Evolutionary conservation across 129 eudicot genomes (phyloP), one percentile per base, ranked within the genome.

Genomic region (Gnaphalium uliginosum): DNA sequence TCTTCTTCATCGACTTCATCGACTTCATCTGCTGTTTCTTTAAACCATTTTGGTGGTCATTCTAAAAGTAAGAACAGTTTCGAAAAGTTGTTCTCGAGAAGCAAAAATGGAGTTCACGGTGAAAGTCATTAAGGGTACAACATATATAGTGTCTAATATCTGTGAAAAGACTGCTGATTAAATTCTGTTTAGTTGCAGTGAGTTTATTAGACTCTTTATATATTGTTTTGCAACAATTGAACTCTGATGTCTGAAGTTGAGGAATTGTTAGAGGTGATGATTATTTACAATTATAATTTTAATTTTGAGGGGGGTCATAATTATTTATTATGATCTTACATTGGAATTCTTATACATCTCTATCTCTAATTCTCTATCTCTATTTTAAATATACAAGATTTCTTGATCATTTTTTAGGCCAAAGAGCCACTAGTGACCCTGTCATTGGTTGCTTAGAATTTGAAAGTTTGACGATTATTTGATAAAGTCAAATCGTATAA

Each of bases 61-160:
- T 78, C 76, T 23, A 88, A 88, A 87, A 79, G 80, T 33, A 78
- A 71, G 51, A 91, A 82, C 62, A 85, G 97, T 75, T 91, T 88
- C 23, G 96, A 86, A 65, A 89, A 86, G 54, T 80, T 89, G 75
- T 89, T 89, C 66, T 81, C 89, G 0, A 80, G 90, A 56, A 85
- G 83, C 57, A 89, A 85, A 81, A 89, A 82, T 75, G 90, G 83
- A 41, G 39, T 81, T 66, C 88, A 85, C 48, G 71, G 89, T 37
- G 87, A 79, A 50, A 81, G 30, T 71, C 81, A 71, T 23, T 64
- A 78, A 75, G 83, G 73, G 60, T 81, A 39, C 27, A 27, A 50
- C 27, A 67, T 29, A 32, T 21, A 51, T 72, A 23, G 32, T 71
- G 81, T 66, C 30, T 50, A 33, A 50, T 72, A 66, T 37, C 29